phyloP scores from a whole-genome alignment of 352 stramenopile genomes.

The Globisporangium uncinulatum region DNA sequence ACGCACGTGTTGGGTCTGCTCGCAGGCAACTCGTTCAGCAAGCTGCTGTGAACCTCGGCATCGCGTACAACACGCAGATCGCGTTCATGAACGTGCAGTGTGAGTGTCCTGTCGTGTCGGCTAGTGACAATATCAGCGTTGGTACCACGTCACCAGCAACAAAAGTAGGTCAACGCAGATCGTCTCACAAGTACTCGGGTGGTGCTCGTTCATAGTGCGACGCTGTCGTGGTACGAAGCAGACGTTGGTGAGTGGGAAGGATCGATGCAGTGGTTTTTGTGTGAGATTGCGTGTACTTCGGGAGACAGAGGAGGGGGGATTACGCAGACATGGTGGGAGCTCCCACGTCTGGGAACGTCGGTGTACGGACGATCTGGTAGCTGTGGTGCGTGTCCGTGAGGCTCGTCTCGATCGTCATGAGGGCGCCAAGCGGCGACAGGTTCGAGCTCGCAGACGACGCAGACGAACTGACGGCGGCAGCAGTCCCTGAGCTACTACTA shows the following conservation, averaged over 20 bases:
- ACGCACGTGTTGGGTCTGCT: slow-evolving; percentile 86
- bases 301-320: slow-evolving; percentile 1
- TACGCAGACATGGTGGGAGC: slow-evolving; percentile 18
- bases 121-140: too few relatives aligned
- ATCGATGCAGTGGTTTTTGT: neutral
- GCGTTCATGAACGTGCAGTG: slow-evolving; percentile 90
- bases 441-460: neutral
- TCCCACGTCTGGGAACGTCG: slow-evolving; percentile 53
- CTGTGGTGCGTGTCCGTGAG: slow-evolving; percentile 27
- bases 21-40: slow-evolving; percentile 50
- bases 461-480: neutral
- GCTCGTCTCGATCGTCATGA: slow-evolving; percentile 16
- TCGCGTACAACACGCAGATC: slow-evolving; percentile 72
- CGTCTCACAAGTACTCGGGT: too few relatives aligned
- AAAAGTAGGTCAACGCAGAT: too few relatives aligned
- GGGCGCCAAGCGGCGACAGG: neutral
- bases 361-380: slow-evolving; percentile 60
- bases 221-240: neutral
- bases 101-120: too few relatives aligned
- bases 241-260: neutral
- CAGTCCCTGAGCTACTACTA: neutral
- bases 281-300: neutral
- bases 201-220: neutral
- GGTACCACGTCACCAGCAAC: too few relatives aligned
- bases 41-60: slow-evolving; percentile 43